A percentile compares a stretch with the other conserved stretches of the same genome.
phyloP scores from a whole-genome alignment of 768 basidiomycete species.

The Cubamyces sp. region DNA sequence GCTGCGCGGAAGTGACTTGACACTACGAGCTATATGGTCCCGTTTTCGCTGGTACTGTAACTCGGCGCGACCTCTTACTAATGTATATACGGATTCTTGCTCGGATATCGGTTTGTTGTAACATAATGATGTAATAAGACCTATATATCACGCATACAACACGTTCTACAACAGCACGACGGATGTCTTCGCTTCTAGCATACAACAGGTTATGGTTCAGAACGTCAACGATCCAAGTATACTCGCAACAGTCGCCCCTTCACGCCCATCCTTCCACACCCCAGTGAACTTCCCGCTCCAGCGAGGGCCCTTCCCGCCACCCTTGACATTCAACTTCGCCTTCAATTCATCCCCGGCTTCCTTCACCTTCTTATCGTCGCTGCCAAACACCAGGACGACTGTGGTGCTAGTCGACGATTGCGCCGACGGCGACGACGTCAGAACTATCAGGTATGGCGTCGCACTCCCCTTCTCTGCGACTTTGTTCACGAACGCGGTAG shows the following conservation, averaged over 20 bases:
- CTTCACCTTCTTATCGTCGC: slow-evolving; percentile 63
- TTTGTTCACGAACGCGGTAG: slow-evolving; percentile 45
- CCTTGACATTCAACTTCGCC: slow-evolving; percentile 63
- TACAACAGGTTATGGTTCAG: background rate
- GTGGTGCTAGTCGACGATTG: slow-evolving; percentile 54
- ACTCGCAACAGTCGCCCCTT: slow-evolving; percentile 44
- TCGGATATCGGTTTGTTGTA: slow-evolving; percentile 14
- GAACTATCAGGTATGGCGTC: slow-evolving; percentile 48
- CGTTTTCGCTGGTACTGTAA: too few relatives aligned
- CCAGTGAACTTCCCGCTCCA: slow-evolving; percentile 80
- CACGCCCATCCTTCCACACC: slow-evolving; percentile 58
- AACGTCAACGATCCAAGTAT: slow-evolving; percentile 35
- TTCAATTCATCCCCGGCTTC: slow-evolving; percentile 60
- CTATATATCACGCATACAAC: slow-evolving; percentile 8
- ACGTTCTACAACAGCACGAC: background rate
- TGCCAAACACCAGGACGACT: slow-evolving; percentile 63
- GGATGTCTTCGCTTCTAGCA: too few relatives aligned
- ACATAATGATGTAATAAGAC: slow-evolving; percentile 21
- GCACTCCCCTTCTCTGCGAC: slow-evolving; percentile 28
- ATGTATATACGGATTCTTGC: background rate
- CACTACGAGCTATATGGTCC: too few relatives aligned
- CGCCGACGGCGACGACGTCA: slow-evolving; percentile 66
- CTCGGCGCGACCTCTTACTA: too few relatives aligned
- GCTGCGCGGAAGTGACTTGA: slow-evolving; percentile 8
- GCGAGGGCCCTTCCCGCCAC: slow-evolving; percentile 74